Base-by-base conservation (phyloP, 1,139 yeast genomes). In the Saccharomyces pastorianus region DNA sequence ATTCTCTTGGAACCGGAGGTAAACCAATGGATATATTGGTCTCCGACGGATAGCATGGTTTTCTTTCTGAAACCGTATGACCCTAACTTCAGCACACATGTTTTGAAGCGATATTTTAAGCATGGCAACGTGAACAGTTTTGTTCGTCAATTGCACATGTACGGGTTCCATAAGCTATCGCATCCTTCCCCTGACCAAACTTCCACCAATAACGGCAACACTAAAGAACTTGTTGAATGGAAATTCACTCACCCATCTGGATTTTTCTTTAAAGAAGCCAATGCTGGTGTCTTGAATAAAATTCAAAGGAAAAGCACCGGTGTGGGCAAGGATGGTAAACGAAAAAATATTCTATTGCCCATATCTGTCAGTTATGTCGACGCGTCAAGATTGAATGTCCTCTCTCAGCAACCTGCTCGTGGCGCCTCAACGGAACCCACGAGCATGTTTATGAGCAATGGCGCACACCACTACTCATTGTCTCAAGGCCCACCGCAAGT, bases 181-280 rank as follows among this genome's bases (percentile, higher is more conserved):
- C 47, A 46, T 13, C 29, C 29, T 46, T 27, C 29, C 47, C 58
- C 58, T 59, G 57, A 58, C 41, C 58, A 58, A 56, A 28, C 58
- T 48, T 51, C 55, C 27, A 61, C 47, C 27, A 48, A 31, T 34
- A 53, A 56, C 8, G 56, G 52, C 25, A 54, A 55, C 14, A 58
- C 59, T 23, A 64, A 63, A 47, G 64, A 65, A 32, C 64, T 63
- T 26, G 58, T 67, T 72, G 58, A 79, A 4, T 91, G 98, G 98
- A 96, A 88, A 70, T 91, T 91, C 72, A 84, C 85, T 59, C 99
- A 91, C 66, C 83, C 87, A 48, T 81, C 84, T 46, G 96, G 95
- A 6, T 74, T 77, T 55, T 91, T 91, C 71, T 80, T 78, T 61
- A 84, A 88, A 57, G 90, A 88, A 54, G 93, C 90, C 65, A 82